Conservation (phyloP, 1,284 basidiomycete species). For the Neotropicomus parvogracilis region DNA sequence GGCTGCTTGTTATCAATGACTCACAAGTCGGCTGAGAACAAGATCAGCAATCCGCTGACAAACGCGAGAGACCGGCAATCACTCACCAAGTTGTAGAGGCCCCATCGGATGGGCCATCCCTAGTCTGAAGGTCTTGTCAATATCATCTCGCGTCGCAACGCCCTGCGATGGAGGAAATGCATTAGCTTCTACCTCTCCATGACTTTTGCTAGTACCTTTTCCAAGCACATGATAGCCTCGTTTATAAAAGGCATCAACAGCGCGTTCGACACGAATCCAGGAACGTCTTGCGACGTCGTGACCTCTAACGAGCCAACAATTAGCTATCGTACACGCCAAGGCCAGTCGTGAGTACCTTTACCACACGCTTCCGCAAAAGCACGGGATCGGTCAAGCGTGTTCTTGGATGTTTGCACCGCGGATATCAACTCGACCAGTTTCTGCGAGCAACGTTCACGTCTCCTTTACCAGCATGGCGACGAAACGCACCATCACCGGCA, state of each 20-base stretch:
- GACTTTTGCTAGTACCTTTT: slow-evolving; percentile 51
- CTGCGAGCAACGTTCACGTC: slow-evolving; percentile 38
- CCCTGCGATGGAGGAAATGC: slow-evolving; percentile 45
- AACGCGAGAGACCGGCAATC: not conserved
- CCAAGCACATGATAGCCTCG: slow-evolving; percentile 89
- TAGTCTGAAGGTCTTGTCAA: slow-evolving; percentile 88
- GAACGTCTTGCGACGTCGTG: slow-evolving; percentile 83
- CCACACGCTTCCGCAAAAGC: slow-evolving; percentile 87
- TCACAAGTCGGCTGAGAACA: slow-evolving; percentile 70
- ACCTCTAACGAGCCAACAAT: slow-evolving; percentile 56
- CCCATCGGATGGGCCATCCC: slow-evolving; percentile 99
- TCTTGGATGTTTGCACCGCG: slow-evolving; percentile 82
- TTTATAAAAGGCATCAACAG: slow-evolving; percentile 92
- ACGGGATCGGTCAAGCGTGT: slow-evolving; percentile 74
- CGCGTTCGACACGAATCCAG: slow-evolving; percentile 87
- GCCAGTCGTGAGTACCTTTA: slow-evolving; percentile 56
- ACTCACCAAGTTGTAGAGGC: slow-evolving; percentile 72
- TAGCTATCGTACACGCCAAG: not conserved
- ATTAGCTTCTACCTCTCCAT: not conserved
- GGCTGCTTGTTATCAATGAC: slow-evolving; percentile 25
- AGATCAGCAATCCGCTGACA: slow-evolving; percentile 3
- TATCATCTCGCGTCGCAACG: slow-evolving; percentile 88
- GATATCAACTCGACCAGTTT: slow-evolving; percentile 92
- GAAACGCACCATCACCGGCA: slow-evolving; percentile 79
- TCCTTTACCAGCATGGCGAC: too few species aligned